Evolutionary conservation across 2,329 filamentous ascomycete genomes (phyloP), one percentile per base, ranked within the genome.

Genomic region (Colletotrichum sp.): DNA sequence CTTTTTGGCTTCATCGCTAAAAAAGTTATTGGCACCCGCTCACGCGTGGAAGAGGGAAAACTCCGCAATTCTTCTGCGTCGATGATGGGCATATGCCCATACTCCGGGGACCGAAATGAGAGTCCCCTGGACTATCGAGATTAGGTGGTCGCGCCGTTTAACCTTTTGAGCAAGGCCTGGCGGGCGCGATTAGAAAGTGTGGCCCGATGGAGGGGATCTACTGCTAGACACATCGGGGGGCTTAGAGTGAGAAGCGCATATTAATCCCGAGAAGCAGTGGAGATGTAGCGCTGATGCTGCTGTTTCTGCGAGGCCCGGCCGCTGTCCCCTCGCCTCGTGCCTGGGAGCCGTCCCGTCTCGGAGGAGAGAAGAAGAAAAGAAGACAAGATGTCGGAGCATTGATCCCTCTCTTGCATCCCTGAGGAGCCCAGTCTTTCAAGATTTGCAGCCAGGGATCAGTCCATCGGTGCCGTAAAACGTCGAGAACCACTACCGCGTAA

Each of bases 81-180:
- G 69, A 72, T 72, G 69, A 75, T 67, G 72, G 44, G 10, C 66
- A 60, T 59, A 71, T 36, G 24, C 59, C 28, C 32, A 28, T 34
- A 36, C 34, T 24, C 64, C 69, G 34, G 49, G 69, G 55, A 70
- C 59, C 59, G 69, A 75, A 75, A 72, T 67, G 72, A 67, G 69
- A 75, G 57, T 57, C 63, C 72, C 69, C 69, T 75, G 72, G 69
- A 55, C 52, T 75, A 75, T 75, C 69, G 69, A 75, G 69, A 75
- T 72, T 75, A 63, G 69, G 72, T 63, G 59, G 63, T 49, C 69
- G 63, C 69, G 69, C 72, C 39, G 44, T 71, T 75, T 72, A 72
- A 72, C 63, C 69, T 72, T 68, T 66, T 32, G 63, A 39, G 49
- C 59, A 44, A 65, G 44, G n/a, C 65, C 57, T 55, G 32, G 32